phyloP scores from a whole-genome alignment of 2,329 filamentous ascomycete species.

The Ophidiomyces ophidiicola region DNA sequence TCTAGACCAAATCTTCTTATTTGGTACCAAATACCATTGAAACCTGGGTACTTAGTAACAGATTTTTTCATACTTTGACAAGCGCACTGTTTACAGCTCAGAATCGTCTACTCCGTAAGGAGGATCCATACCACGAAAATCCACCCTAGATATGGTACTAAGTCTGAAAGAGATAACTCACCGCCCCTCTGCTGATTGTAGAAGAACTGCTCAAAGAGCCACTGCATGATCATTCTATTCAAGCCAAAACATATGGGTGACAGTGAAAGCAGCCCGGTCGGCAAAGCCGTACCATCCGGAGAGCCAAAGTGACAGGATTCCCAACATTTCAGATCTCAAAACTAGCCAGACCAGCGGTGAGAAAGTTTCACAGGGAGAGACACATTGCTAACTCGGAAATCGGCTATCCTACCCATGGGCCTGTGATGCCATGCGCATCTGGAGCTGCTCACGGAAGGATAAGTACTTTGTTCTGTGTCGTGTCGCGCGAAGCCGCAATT shows the following conservation, averaged over 20 bases:
- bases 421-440: no score
- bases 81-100: no score
- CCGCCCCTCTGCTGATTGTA: no score
- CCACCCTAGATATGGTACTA: conserved; percentile 62
- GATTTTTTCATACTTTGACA: conserved; percentile 42
- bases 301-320: conserved; percentile 76
- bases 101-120: conserved; percentile 66
- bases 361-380: background rate
- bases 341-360: conserved; percentile 26
- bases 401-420: conserved; percentile 63
- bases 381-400: background rate
- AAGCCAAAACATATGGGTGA: no score
- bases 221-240: no score
- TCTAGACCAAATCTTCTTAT: conserved; percentile 37
- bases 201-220: no score
- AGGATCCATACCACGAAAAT: conserved; percentile 61
- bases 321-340: conserved; percentile 65
- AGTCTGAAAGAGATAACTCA: conserved; percentile 68
- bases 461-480: no score
- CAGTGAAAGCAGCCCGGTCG: conserved; percentile 66
- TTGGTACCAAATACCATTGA: conserved; percentile 78
- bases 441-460: no score
- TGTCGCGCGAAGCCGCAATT: no score
- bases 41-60: conserved; percentile 88
- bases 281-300: conserved; percentile 91